Base-by-base conservation (phyloP, 1,284 basidiomycete species). In the Singerocomus inundabilis region DNA sequence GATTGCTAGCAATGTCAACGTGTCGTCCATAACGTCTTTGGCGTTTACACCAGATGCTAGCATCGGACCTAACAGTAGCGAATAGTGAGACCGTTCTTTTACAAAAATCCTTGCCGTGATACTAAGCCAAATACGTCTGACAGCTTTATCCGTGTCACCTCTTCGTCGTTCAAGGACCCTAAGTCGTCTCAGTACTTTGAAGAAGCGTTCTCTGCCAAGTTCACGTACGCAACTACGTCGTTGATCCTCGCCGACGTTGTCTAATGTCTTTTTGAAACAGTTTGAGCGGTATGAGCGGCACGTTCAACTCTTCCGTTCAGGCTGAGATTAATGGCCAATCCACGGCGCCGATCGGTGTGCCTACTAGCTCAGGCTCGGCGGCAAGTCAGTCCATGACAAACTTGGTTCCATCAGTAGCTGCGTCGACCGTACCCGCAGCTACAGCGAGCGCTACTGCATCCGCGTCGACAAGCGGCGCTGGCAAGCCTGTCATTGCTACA, bases 161-260 rank as follows among this genome's bases (percentile, higher is more conserved):
- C 89, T 1, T 53, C 76, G 35, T 61, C 31, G 51, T 58, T 79
- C 45, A 83, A 76, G 65, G 79, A 85, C 66, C 44, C 79, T 26
- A 60, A 61, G 2, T 67, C 75, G 51, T 68, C 83, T 15, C 71
- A 78, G 44, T 85, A 73, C 69, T 79, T 76, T 3, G 80, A 79
- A 48, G 73, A 85, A 55, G 82, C 88, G 2, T 94, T 92, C 77
- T 91, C 90, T n/a, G 79, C 91, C 52, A 82, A 82, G 60, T 94
- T 92, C 75, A 69, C 70, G 81, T 85, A 63, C 52, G 80, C 67
- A 5, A 29, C 13, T 30, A 15, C 8, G 49, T 24, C 16, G 6
- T 15, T 32, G 34, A 24, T 55, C 30, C 34, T 13, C 9, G 10
- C 30, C 55, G 16, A 48, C 36, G 6, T 38, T 2, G 5, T 9